phyloP scores from a whole-genome alignment of 2,329 filamentous ascomycete species.

The Pyricularia sp. region DNA sequence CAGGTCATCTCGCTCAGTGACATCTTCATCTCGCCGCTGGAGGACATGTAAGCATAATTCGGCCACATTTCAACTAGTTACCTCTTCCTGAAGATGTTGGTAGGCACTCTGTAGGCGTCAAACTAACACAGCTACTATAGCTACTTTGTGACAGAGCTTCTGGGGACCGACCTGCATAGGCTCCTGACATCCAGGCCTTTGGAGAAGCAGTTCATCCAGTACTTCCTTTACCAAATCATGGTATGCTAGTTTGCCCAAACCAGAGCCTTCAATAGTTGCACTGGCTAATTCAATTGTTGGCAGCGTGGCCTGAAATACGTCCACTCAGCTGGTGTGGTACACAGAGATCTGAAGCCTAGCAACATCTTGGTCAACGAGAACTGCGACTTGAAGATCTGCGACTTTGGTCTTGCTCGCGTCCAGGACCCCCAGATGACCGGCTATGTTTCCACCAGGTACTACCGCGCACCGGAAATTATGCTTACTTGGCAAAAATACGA shows the following conservation, averaged over 20 bases:
- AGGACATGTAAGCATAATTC: slow-evolving; percentile 71
- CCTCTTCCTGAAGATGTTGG: slow-evolving; percentile 6
- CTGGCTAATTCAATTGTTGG: slow-evolving; percentile 1
- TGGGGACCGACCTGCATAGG: slow-evolving; percentile 92
- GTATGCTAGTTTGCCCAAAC: slow-evolving; percentile 34
- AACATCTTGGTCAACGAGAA: slow-evolving; percentile 99
- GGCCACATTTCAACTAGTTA: background rate
- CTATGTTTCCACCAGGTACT: slow-evolving; percentile 97
- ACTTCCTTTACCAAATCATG: slow-evolving; percentile 98
- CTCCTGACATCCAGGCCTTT: slow-evolving; percentile 88
- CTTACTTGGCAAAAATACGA: slow-evolving; percentile 99
- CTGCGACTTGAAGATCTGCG: slow-evolving; percentile 98
- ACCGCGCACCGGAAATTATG: slow-evolving; percentile 98
- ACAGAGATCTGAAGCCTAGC: slow-evolving; percentile 94
- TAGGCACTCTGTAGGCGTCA: background rate
- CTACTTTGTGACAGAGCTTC: slow-evolving; percentile 95
- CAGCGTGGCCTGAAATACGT: slow-evolving; percentile 98
- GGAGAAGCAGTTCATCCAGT: slow-evolving; percentile 99
- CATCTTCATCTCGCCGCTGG: slow-evolving; percentile 97
- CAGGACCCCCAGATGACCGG: slow-evolving; percentile 99
- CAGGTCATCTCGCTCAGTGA: slow-evolving; percentile 96
- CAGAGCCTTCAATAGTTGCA: background rate
- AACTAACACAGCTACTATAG: slow-evolving; percentile 29
- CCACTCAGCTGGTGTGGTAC: slow-evolving; percentile 93
- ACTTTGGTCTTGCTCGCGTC: slow-evolving; percentile 93